Evolutionary conservation across 2,329 filamentous ascomycete genomes (phyloP), one percentile per base, ranked within the genome.

Genomic region (Byssothecium circinans): DNA sequence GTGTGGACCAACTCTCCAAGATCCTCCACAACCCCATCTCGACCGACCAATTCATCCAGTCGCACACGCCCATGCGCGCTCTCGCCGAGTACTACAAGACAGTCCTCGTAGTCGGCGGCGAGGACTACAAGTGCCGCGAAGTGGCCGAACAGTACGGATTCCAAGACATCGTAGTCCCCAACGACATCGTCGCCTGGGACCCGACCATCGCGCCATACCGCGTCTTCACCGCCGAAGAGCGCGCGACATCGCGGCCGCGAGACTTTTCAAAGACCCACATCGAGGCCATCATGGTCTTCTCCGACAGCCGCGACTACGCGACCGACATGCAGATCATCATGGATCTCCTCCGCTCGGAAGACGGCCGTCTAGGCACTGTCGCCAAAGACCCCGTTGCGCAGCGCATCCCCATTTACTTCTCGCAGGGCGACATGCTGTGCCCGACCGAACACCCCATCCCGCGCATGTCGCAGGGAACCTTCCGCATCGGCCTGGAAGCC

Each of bases 281-380:
- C 62, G 82, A 88, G 37, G 86, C 85, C 58, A 88, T 89, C 72
- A 78, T 89, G 68, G 85, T 88, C 62, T 88, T 88, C 75, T 86
- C 84, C 50, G 85, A 88, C 74, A 85, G 83, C 41, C 81, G 85
- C 60, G 86, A 89, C 72, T 89, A 88, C 71, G 83, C 83, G 29
- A 88, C 85, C 52, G 86, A 89, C 71, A 83, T 87, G 73, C 86
- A 89, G 70, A 85, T 89, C 73, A 88, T 88, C 70, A 83, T 89
- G 72, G 86, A 89, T 65, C 77, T 89, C 46, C 76, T 89, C 38
- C 82, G 83, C 44, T 82, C 82, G 38, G 80, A 88, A 71, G 79
- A 88, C 62, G 87, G 87, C 56, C 79, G 80, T 43, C 74, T 88
- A 32, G 76, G 79, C 51, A 89, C 87, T 39, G 73, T 79, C 36